These are phyloP conservation scores for Onygena corvina DNA, from an alignment of 2,329 filamentous ascomycete species.

Conservation along the genomic window DNA sequence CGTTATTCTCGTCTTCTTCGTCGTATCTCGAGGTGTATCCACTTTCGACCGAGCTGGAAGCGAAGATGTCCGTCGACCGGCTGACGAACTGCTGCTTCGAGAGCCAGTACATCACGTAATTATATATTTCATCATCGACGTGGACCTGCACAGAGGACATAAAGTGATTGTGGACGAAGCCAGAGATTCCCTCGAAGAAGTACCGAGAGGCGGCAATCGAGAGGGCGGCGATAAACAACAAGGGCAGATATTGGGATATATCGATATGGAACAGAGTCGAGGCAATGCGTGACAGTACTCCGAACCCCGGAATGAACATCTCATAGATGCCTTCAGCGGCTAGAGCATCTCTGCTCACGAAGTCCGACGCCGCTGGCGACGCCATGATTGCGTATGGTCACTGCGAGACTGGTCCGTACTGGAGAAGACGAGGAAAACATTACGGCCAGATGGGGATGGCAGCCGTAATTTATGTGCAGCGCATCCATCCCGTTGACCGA, in stretches of 20 bases:
- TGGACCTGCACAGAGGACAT: conserved; percentile 56
- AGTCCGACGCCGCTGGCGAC: too few species aligned
- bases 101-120: conserved; percentile 60
- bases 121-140: conserved; percentile 60
- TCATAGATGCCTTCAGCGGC: conserved; percentile 34
- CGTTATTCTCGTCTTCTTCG: background rate
- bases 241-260: conserved; percentile 50
- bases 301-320: conserved; percentile 54
- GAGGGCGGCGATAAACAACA: conserved; percentile 37
- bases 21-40: background rate
- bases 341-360: background rate
- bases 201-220: conserved; percentile 22
- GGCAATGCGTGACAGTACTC: conserved; percentile 43
- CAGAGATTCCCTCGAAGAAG: conserved; percentile 27
- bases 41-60: background rate
- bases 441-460: too few species aligned
- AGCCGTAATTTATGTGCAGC: too few species aligned
- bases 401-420: too few species aligned
- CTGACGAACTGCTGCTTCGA: conserved; percentile 50
- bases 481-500: too few species aligned
- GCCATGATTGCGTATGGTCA: too few species aligned
- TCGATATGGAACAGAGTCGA: conserved; percentile 50
- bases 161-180: conserved; percentile 43
- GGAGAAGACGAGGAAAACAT: too few species aligned
- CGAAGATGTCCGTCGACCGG: conserved; percentile 38